Base-by-base conservation (phyloP, 1,284 basidiomycete species). In the Ganoderma boninense region DNA sequence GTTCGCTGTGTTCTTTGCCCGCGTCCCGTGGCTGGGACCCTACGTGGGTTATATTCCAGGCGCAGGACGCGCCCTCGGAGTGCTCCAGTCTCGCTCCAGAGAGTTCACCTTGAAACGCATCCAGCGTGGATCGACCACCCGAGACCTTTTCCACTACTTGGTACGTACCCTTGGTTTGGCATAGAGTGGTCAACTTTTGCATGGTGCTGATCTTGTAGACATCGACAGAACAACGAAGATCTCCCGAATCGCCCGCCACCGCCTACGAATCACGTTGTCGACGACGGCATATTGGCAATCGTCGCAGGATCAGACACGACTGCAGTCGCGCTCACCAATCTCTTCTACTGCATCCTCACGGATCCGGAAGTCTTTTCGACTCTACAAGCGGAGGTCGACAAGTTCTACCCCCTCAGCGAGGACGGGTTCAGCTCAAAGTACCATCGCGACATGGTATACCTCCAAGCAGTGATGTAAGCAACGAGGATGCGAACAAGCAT, bases 221-320 rank as follows among this genome's bases (percentile, higher is more conserved):
- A 44, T 23, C 20, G 26, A 54, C 14, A 77, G 76, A 77, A 66
- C 60, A 65, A 75, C 26, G 76, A 77, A 38, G 76, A 75, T 59
- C 70, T 68, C 26, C 70, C 68, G 1, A 68, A 70, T 4, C 66
- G 57, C 26, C 35, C 54, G 6, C 42, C 69, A 4, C 75, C 75
- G 4, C 62, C 72, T 2, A 7, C 69, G 0, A 26, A 26, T 5
- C 62, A 66, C 8, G 62, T 76, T 35, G 32, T 73, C 35, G 60
- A 69, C 18, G 74, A 77, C n/a, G 74, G 71, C 8, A 26, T 64
- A 1, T 29, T 76, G 7, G 73, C 73, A 2, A 68, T 77, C 40
- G 70, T 76, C 13, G 77, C 75, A 1, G 81, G 81, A 13, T 77
- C 81, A 2, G 81, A 82, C 61, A 82, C 81, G 0, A 77, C 77